Evolutionary conservation across 345 rosid species (phyloP).

Genomic region (Gossypium bickii): DNA sequence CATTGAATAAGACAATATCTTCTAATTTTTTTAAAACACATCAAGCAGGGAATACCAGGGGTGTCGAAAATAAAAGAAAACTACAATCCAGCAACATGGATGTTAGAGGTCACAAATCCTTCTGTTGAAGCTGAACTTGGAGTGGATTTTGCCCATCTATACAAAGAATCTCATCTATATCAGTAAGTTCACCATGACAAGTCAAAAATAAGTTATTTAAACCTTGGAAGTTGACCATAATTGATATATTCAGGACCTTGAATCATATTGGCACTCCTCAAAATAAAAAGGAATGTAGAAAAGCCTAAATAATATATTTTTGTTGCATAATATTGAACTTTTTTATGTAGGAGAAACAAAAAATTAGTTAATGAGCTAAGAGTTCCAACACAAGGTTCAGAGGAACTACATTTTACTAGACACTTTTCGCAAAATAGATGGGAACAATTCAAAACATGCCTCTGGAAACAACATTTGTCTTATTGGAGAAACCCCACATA

Average conservation of each 20-base stretch:
- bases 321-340: not conserved
- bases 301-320: not conserved
- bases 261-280: not conserved
- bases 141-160: conserved; percentile 29
- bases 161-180: conserved; percentile 27
- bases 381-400: conserved; percentile 22
- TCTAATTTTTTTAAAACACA: not conserved
- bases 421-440: conserved; percentile 38
- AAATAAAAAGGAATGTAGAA: not conserved
- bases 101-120: conserved; percentile 37
- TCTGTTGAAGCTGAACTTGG: conserved; percentile 31
- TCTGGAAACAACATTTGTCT: conserved; percentile 56
- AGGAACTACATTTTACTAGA: conserved; percentile 26
- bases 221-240: not conserved
- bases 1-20: not conserved
- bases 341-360: conserved; percentile 13
- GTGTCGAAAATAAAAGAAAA: conserved; percentile 37
- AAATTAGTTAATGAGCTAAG: conserved; percentile 25
- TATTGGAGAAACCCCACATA: conserved; percentile 59
- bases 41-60: conserved; percentile 24
- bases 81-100: conserved; percentile 54
- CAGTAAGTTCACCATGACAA: conserved; percentile 22
- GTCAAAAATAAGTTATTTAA: not conserved
- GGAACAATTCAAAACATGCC: conserved; percentile 51
- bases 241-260: not conserved